Base-by-base conservation (phyloP, 2,329 filamentous ascomycete species). In the Cercospora brassicicola region DNA sequence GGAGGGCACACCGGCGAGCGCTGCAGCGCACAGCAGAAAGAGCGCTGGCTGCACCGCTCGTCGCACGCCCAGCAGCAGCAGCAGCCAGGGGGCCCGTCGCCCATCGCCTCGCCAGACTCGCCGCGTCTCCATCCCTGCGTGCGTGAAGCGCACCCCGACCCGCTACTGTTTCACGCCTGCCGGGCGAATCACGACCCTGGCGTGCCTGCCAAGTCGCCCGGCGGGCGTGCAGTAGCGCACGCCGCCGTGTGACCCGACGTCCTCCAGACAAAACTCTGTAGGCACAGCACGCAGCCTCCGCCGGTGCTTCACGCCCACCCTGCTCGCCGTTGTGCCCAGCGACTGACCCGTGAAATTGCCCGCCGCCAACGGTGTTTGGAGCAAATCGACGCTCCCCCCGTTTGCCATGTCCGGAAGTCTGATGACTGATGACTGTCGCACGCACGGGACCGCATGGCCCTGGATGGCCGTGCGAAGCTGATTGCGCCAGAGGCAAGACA, bases 131-230 rank as follows among this genome's bases (percentile, higher is more conserved):
- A 48, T 48, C 42, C 42, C 42, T 48, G 42, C 42, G 42, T 20
- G 42, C 42, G 42, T 48, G 42, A 48, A 48, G 42, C 42, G 45
- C 10, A 51, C 33, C 61, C 28, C 61, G 31, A 48, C 8, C 23
- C 61, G 61, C 61, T 56, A 64, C 48, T 28, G 61, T 64, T 64
- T 64, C 61, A 64, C n/a, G 10, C 18, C 9, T 20, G 3, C 8
- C n/a, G 13, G 3, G 30, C 61, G 48, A 64, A 64, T 64, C 61
- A 64, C 10, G 15, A 15, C 61, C 4, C 28, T 8, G 28, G 3
- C 48, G 61, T 56, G 11, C 61, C 61, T 64, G 61, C 61, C 61
- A 64, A 64, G 61, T 57, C 20, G 28, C 20, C 26, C 15, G 61
- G 18, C 20, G 26, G 9, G 53, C 11, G n/a, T 20, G 48, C 60